A percentile compares a stretch with the other conserved stretches of the same genome.
Evolutionary conservation across 2,329 filamentous ascomycete species (phyloP).

Genomic region (Fusarium chuoi): DNA sequence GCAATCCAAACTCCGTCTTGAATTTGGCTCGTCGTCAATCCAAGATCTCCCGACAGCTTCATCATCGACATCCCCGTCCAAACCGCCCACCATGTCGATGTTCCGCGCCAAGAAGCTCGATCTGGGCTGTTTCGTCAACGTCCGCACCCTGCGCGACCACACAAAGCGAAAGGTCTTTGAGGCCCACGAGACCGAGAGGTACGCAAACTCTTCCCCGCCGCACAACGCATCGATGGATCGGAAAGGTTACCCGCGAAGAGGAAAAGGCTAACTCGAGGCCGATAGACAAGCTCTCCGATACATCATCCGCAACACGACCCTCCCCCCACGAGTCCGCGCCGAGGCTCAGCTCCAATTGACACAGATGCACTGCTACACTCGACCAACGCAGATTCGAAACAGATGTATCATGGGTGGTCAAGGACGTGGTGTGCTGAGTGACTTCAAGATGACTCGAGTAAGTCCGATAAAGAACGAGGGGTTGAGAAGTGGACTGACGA

Average conservation of each 20-base stretch:
- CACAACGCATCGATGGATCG: neutral
- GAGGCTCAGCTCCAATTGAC: conserved; percentile 93
- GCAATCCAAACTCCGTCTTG: conserved; percentile 11
- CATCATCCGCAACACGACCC: conserved; percentile 90
- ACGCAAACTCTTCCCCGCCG: conserved; percentile 44
- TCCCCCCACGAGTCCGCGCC: conserved; percentile 83
- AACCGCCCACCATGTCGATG: conserved; percentile 73
- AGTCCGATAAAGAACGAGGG: conserved; percentile 50
- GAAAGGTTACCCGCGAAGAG: neutral
- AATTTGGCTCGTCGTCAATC: conserved; percentile 15
- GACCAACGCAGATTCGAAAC: conserved; percentile 93
- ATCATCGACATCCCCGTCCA: conserved; percentile 19
- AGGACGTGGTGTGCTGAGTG: conserved; percentile 87
- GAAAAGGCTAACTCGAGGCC: conserved; percentile 1
- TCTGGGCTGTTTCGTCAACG: conserved; percentile 86
- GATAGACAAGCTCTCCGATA: conserved; percentile 90
- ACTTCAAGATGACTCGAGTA: conserved; percentile 93
- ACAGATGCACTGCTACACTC: conserved; percentile 96
- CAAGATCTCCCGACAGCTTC: conserved; percentile 26
- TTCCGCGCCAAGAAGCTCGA: conserved; percentile 93
- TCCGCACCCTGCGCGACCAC: conserved; percentile 89
- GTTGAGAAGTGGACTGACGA: conserved; percentile 40
- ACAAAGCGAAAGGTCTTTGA: conserved; percentile 95
- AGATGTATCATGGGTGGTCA: conserved; percentile 93
- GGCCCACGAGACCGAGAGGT: conserved; percentile 89